Evolutionary conservation across 768 basidiomycete species (phyloP).

Genomic region (Melanogaster broomeanus): DNA sequence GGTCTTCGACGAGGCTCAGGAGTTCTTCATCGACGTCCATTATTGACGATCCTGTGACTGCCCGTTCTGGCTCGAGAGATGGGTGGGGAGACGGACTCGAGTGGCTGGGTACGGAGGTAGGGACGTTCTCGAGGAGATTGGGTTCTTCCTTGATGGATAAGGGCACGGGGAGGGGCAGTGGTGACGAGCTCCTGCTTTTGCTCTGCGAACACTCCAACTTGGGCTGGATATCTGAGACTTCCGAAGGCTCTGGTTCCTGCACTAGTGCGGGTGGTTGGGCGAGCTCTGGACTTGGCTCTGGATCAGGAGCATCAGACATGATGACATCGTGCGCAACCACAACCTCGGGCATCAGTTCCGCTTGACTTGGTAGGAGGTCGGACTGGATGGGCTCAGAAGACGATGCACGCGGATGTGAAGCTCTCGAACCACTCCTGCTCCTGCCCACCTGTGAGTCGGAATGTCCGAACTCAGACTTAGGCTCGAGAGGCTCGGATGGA

Average conservation of each 20-base stretch:
- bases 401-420: neutral
- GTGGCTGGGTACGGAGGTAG: neutral
- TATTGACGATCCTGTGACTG: conserved; percentile 28
- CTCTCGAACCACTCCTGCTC: neutral
- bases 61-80: conserved; percentile 8
- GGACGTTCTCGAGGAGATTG: neutral
- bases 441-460: neutral
- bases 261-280: neutral
- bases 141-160: conserved; percentile 5
- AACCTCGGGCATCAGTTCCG: neutral
- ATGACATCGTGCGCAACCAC: neutral
- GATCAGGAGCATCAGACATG: neutral
- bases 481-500: conserved; percentile 2
- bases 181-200: conserved; percentile 14
- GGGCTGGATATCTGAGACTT: neutral
- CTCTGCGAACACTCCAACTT: conserved; percentile 2
- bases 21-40: conserved; percentile 62
- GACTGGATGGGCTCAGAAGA: neutral
- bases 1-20: conserved; percentile 67
- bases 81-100: conserved; percentile 7
- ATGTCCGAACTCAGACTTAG: neutral
- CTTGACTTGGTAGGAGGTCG: neutral
- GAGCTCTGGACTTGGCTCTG: conserved; percentile 5
- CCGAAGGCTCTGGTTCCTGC: neutral
- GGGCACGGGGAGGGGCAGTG: conserved; percentile 6